A percentile compares a stretch with the other conserved stretches of the same genome.
Evolutionary conservation across 2,329 filamentous ascomycete species (phyloP).

Genomic region (Penicillium polonicum): DNA sequence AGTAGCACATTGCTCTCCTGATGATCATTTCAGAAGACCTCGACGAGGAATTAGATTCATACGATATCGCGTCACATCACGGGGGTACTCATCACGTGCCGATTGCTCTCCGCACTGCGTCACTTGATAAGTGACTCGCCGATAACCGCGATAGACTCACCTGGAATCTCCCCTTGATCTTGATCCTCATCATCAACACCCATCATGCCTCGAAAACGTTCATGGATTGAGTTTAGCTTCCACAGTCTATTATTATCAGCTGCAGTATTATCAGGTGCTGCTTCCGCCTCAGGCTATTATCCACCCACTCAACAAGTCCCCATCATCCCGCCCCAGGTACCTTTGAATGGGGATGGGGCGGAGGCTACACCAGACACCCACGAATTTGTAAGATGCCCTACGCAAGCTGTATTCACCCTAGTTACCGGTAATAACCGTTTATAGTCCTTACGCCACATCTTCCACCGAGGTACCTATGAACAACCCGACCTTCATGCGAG

Average conservation of each 20-base stretch:
- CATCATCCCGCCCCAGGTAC: conserved; percentile 36
- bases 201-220: conserved; percentile 26
- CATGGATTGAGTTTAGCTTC: conserved; percentile 14
- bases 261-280: conserved; percentile 21
- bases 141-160: conserved; percentile 12
- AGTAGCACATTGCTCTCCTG: background rate
- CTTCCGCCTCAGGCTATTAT: conserved; percentile 24
- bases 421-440: conserved; percentile 4
- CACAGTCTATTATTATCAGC: conserved; percentile 24
- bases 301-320: conserved; percentile 25
- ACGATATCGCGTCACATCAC: conserved; percentile 13
- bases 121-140: conserved; percentile 19
- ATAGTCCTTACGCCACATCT: conserved; percentile 73
- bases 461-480: conserved; percentile 81
- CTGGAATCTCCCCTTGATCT: conserved; percentile 11
- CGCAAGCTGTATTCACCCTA: background rate
- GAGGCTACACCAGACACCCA: conserved; percentile 26
- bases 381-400: conserved; percentile 37
- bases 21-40: background rate
- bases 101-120: conserved; percentile 26
- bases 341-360: conserved; percentile 20
- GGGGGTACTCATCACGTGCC: conserved; percentile 21
- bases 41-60: background rate
- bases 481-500: conserved; percentile 76
- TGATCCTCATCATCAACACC: background rate